Conservation (phyloP, 2,329 filamentous ascomycete species). For the Sporothrix curviconia region DNA sequence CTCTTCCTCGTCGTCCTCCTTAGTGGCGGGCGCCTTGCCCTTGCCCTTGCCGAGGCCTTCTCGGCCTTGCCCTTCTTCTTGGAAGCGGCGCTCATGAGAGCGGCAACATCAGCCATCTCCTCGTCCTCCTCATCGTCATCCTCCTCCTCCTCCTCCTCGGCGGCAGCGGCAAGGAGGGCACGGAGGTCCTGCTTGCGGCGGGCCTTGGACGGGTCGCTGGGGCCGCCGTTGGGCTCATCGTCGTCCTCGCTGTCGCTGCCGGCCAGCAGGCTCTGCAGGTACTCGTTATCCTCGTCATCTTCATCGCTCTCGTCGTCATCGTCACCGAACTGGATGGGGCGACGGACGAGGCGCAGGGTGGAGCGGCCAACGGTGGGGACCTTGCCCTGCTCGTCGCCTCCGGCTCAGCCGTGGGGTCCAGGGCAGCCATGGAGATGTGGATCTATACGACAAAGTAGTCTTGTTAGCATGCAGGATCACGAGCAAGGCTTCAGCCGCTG, state of each 20-base stretch:
- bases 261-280: constrained; percentile 49
- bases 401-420: constrained; percentile 77
- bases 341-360: constrained; percentile 85
- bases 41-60: constrained; percentile 20
- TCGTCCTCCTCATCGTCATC: constrained; percentile 43
- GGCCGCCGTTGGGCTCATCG: constrained; percentile 77
- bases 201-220: constrained; percentile 84
- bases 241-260: constrained; percentile 48
- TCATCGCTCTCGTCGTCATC: constrained; percentile 51
- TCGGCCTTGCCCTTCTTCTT: constrained; percentile 23
- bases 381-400: constrained; percentile 59
- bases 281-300: constrained; percentile 62
- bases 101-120: constrained; percentile 44
- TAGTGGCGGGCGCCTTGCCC: constrained; percentile 20
- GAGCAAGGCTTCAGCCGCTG: background rate
- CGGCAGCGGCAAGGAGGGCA: constrained; percentile 66
- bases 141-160: constrained; percentile 55
- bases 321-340: constrained; percentile 45
- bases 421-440: constrained; percentile 96
- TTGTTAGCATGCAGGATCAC: constrained; percentile 3
- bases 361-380: constrained; percentile 62
- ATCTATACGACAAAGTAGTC: constrained; percentile 51
- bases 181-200: constrained; percentile 69
- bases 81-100: constrained; percentile 20
- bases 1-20: constrained; percentile 17